These are phyloP conservation scores for Rhizopus microsporus DNA, from an alignment of 371 early-diverging fungal species.

Conservation along the genomic window DNA sequence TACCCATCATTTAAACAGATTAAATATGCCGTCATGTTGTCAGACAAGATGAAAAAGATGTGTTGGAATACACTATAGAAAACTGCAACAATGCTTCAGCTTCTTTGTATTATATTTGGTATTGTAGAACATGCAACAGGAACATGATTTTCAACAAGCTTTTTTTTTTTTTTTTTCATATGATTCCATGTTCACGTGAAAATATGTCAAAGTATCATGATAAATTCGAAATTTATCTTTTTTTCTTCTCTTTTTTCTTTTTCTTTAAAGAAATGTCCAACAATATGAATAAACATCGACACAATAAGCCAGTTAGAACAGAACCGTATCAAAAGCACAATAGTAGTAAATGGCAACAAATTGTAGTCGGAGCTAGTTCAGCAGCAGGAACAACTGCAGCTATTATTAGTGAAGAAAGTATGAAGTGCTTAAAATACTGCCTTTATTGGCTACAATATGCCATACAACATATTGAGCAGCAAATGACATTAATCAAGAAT, in stretches of 20 bases:
- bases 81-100: too few relatives aligned
- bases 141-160: too few relatives aligned
- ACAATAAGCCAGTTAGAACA: slow-evolving; percentile 24
- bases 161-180: too few relatives aligned
- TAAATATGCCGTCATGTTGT: too few relatives aligned
- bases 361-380: slow-evolving; percentile 68
- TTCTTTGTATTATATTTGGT: too few relatives aligned
- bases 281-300: background rate
- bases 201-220: slow-evolving; percentile 21
- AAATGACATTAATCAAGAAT: slow-evolving; percentile 68
- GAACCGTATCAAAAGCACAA: slow-evolving; percentile 24
- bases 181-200: slow-evolving; percentile 18
- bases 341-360: slow-evolving; percentile 57
- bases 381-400: slow-evolving; percentile 73
- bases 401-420: slow-evolving; percentile 75
- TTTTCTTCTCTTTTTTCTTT: slow-evolving; percentile 7
- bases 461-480: slow-evolving; percentile 76
- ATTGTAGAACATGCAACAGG: too few relatives aligned
- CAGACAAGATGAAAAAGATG: too few relatives aligned
- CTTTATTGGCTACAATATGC: slow-evolving; percentile 86
- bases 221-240: background rate
- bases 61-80: too few relatives aligned
- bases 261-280: background rate
- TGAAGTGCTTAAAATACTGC: slow-evolving; percentile 78
- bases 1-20: too few relatives aligned